Conservation (phyloP, 176 grass and related monocot species). For the Bolboschoenus planiculmis region DNA sequence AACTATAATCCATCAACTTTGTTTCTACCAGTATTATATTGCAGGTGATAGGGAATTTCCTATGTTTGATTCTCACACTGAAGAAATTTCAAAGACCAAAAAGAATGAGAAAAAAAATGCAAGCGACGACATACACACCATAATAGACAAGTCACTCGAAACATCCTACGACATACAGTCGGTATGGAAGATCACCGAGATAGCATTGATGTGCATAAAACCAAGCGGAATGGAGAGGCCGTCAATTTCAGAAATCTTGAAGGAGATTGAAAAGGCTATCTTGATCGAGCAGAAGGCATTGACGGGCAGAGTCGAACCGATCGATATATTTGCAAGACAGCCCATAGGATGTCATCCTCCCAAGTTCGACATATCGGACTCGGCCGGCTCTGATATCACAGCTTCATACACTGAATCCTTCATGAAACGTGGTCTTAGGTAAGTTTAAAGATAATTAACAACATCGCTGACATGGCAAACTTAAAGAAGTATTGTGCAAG, state of each 20-base stretch:
- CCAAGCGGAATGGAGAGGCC: constrained; percentile 43
- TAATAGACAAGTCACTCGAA: constrained; percentile 43
- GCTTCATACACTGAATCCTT: constrained; percentile 24
- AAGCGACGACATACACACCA: constrained; percentile 56
- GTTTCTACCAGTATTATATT: background rate
- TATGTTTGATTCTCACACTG: background rate
- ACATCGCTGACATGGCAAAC: background rate
- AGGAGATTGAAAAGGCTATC: constrained; percentile 85
- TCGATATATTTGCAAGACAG: constrained; percentile 30
- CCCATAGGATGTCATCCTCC: background rate
- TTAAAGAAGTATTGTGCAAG: background rate
- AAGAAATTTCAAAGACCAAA: background rate
- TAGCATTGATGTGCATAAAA: constrained; percentile 71
- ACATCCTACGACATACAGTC: constrained; percentile 55
- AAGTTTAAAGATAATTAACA: background rate
- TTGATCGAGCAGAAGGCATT: constrained; percentile 36
- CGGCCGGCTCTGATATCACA: background rate
- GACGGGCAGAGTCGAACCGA: background rate
- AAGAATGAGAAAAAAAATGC: background rate
- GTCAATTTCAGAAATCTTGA: constrained; percentile 64
- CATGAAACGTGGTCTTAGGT: constrained; percentile 30
- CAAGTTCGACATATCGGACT: background rate
- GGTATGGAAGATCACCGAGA: constrained; percentile 72
- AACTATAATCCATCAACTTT: background rate
- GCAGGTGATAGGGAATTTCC: background rate